Conservation (phyloP, 805 yeast genomes). For the Candida boidinii region DNA sequence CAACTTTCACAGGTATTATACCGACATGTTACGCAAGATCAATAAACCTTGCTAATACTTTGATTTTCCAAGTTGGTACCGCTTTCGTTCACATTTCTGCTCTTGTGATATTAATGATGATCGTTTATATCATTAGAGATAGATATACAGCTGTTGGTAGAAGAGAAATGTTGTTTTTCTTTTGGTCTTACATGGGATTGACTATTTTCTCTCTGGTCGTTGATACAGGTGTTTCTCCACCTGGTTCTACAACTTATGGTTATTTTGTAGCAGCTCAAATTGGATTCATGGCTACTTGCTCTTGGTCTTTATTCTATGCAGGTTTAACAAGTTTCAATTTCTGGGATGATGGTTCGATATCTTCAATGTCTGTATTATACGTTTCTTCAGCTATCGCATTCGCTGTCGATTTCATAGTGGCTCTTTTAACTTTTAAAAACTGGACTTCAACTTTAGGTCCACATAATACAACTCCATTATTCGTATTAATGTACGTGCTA, state of each 20-base stretch:
- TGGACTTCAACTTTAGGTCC: slow-evolving; percentile 44
- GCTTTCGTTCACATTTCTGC: slow-evolving; percentile 80
- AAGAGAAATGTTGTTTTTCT: slow-evolving; percentile 71
- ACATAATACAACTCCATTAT: slow-evolving; percentile 55
- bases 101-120: slow-evolving; percentile 53
- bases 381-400: slow-evolving; percentile 49
- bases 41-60: slow-evolving; percentile 82
- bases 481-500: slow-evolving; percentile 59
- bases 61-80: slow-evolving; percentile 82
- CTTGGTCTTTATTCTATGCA: slow-evolving; percentile 59
- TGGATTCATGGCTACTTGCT: slow-evolving; percentile 64
- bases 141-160: slow-evolving; percentile 96
- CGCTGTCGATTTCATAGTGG: slow-evolving; percentile 53
- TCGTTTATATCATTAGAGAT: slow-evolving; percentile 66
- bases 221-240: slow-evolving; percentile 90
- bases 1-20: slow-evolving; percentile 50
- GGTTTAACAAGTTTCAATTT: slow-evolving; percentile 82
- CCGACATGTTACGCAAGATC: slow-evolving; percentile 81
- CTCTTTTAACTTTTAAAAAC: slow-evolving; percentile 65
- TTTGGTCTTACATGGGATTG: slow-evolving; percentile 49
- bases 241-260: slow-evolving; percentile 65
- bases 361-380: slow-evolving; percentile 52
- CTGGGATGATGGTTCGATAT: slow-evolving; percentile 88
- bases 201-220: slow-evolving; percentile 64
- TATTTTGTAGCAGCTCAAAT: slow-evolving; percentile 79